Percentiles rank a stretch among this genome's conserved stretches.
Evolutionary conservation across 73 alveolate species (phyloP).

Genomic region (Paramecium bursaria): DNA sequence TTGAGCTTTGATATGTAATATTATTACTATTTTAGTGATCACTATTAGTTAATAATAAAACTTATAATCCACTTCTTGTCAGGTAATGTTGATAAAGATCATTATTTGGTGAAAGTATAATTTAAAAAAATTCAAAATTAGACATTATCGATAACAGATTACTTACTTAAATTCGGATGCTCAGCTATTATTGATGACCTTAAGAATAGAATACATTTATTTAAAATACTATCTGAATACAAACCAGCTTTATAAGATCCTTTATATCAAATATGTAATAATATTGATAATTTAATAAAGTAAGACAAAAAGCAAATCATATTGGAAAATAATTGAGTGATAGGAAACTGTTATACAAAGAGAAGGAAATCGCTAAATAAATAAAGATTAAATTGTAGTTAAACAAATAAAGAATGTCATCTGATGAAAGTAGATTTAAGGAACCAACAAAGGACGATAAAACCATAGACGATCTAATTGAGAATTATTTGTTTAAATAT

Average conservation of each 20-base stretch:
- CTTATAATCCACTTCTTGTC: neutral
- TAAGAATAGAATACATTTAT: constrained; percentile 11
- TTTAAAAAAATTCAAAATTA: neutral
- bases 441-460: neutral
- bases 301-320: constrained; percentile 30
- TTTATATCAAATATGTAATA: neutral
- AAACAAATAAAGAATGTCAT: neutral
- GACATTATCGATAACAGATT: constrained; percentile 48
- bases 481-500: constrained; percentile 50
- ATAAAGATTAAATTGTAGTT: constrained; percentile 21
- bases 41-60: constrained; percentile 18
- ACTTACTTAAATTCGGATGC: constrained; percentile 39
- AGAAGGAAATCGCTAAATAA: constrained; percentile 40
- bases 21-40: constrained; percentile 22
- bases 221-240: neutral
- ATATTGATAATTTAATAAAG: neutral
- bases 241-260: constrained; percentile 4
- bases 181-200: constrained; percentile 43
- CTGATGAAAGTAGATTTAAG: neutral
- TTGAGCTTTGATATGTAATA: constrained; percentile 52
- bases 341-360: constrained; percentile 23
- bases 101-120: constrained; percentile 7
- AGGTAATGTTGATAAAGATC: neutral
- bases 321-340: constrained; percentile 29
- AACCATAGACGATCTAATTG: constrained; percentile 30